Base-by-base conservation (phyloP, 441 rosid species). In the Populus trichocarpa region DNA sequence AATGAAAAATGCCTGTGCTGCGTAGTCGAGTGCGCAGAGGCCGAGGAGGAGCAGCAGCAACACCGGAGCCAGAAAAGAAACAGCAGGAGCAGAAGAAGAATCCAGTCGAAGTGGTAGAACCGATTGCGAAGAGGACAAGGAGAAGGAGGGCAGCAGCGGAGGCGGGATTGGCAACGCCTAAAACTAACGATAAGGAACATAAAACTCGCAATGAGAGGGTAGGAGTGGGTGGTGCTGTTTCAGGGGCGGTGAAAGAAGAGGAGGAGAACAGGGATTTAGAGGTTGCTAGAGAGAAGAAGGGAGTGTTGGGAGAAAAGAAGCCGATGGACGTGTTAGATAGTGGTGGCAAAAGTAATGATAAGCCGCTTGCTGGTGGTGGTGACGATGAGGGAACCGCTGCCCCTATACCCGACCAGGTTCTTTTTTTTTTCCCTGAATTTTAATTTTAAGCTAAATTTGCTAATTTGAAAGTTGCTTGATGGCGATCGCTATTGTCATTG, bases 1-100 rank as follows among this genome's bases (percentile, higher is more conserved):
- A 79, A 91, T 90, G 96, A 91, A 90, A 81, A 84, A 91, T 91
- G 95, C 92, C 95, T 83, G 91, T 77, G 74, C 88, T 74, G 86
- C 93, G 90, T 87, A 83, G 84, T 70, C 90, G 88, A 82, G 85
- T 73, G 81, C 91, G 91, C 87, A 85, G 88, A 81, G 85, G 90
- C 87, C 83, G 87, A 20, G 63, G 63, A 78, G 86, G 74, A 71
- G 72, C 69, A 75, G 80, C 77, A 46, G 77, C 80, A 35, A 75
- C 4, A 57, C 63, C 10, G 63, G 8, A 18, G 22, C 63, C n/a
- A 57, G 22, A 20, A 57, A 20, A 57, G n/a, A 57, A 57, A 57
- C 63, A 20, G 23, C 7, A 16, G 59, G n/a, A 5, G 59, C 83
- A 74, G 72, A 73, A 72, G 71, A 46, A 28, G 75, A 81, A 46